These are phyloP conservation scores for Mycena metata DNA, from an alignment of 768 basidiomycete genomes.

Conservation along the genomic window DNA sequence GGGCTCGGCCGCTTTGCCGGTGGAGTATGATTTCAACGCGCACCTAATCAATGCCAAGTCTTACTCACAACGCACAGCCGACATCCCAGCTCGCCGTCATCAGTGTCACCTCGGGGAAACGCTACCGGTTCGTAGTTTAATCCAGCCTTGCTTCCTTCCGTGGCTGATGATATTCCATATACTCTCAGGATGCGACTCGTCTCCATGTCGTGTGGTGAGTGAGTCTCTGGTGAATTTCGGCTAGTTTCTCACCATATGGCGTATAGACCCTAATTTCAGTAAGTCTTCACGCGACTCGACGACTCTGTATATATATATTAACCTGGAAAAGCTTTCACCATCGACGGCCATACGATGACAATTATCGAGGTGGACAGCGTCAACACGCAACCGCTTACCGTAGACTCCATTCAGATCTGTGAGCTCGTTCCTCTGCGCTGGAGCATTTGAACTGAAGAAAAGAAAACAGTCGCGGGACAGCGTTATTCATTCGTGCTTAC, in stretches of 20 bases:
- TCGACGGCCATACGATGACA: slow-evolving; percentile 47
- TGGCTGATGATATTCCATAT: no score
- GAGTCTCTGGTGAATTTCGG: no score
- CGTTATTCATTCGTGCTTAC: slow-evolving; percentile 59
- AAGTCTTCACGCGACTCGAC: no score
- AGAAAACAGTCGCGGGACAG: slow-evolving; percentile 44
- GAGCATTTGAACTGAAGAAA: neutral
- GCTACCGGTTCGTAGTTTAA: slow-evolving; percentile 47
- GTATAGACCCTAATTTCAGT: no score
- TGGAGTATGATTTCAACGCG: neutral
- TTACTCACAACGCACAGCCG: neutral
- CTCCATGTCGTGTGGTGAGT: slow-evolving; percentile 46
- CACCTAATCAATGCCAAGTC: neutral
- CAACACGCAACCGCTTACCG: slow-evolving; percentile 57
- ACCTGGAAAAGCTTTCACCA: no score
- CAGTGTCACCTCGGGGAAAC: slow-evolving; percentile 48
- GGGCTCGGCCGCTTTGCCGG: slow-evolving; percentile 29
- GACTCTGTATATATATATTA: no score
- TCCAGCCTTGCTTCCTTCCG: neutral
- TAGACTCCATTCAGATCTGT: slow-evolving; percentile 60
- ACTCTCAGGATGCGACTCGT: slow-evolving; percentile 46
- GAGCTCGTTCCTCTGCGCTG: slow-evolving; percentile 40
- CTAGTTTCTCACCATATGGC: no score
- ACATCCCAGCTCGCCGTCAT: slow-evolving; percentile 48
- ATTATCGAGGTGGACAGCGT: slow-evolving; percentile 61